These are phyloP conservation scores for Leccinum subtestaceum DNA, from an alignment of 768 basidiomycete genomes.

Conservation along the genomic window DNA sequence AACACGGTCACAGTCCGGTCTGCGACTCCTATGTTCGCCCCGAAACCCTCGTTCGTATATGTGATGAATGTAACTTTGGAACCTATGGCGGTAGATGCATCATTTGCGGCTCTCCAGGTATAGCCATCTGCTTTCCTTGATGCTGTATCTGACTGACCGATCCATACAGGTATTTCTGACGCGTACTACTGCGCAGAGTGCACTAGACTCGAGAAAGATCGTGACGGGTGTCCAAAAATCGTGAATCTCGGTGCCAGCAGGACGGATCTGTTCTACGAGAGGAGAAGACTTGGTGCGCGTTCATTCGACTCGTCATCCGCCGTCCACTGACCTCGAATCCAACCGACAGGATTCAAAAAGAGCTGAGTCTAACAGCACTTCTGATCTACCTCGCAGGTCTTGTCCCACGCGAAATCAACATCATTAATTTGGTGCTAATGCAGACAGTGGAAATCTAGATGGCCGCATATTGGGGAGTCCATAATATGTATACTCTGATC, in stretches of 20 bases:
- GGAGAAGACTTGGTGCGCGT: slow-evolving; percentile 69
- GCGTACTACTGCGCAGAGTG: slow-evolving; percentile 99
- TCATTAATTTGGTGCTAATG: slow-evolving; percentile 6
- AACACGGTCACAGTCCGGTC: slow-evolving; percentile 65
- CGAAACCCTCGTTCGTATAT: slow-evolving; percentile 95
- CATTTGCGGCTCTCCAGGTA: slow-evolving; percentile 95
- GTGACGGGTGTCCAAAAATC: slow-evolving; percentile 98
- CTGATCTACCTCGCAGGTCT: not conserved
- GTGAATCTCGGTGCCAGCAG: slow-evolving; percentile 94
- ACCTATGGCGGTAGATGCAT: slow-evolving; percentile 97
- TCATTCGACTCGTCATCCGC: slow-evolving; percentile 11
- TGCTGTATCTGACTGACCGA: not conserved
- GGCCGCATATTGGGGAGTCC: not conserved
- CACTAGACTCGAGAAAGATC: slow-evolving; percentile 93
- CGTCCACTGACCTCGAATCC: not conserved
- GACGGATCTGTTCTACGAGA: slow-evolving; percentile 90
- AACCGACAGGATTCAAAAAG: slow-evolving; percentile 32
- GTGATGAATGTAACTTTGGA: slow-evolving; percentile 99
- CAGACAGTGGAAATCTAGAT: not conserved
- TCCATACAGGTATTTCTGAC: slow-evolving; percentile 82
- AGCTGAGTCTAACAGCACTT: slow-evolving; percentile 17
- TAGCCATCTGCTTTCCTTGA: not conserved
- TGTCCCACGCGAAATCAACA: not conserved
- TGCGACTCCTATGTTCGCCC: slow-evolving; percentile 99
- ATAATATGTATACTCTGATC: slow-evolving; percentile 7